These are phyloP conservation scores for Suhomyces wounanorum DNA, from an alignment of 1,139 yeast genomes.

Conservation along the genomic window DNA sequence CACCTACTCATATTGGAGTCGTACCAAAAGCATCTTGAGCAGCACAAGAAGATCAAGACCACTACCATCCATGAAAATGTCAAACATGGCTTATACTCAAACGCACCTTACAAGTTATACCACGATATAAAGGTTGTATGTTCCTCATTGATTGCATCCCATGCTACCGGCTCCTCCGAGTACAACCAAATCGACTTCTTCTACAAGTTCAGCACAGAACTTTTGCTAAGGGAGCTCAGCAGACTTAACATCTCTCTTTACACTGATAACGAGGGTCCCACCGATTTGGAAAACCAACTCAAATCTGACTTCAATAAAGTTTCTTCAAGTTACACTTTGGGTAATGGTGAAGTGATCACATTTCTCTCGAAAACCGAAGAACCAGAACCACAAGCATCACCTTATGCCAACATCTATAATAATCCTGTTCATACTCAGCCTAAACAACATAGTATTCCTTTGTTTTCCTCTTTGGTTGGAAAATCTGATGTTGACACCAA, in stretches of 20 bases:
- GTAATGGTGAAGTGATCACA: constrained; percentile 63
- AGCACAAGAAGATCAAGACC: constrained; percentile 24
- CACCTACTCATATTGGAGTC: constrained; percentile 46
- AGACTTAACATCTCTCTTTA: constrained; percentile 33
- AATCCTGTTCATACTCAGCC: constrained; percentile 24
- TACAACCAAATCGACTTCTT: constrained; percentile 67
- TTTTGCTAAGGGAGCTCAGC: constrained; percentile 69
- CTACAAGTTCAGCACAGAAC: constrained; percentile 69
- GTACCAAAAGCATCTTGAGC: constrained; percentile 32
- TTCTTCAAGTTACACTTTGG: constrained; percentile 55
- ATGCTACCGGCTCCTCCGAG: constrained; percentile 55
- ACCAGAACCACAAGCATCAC: constrained; percentile 19
- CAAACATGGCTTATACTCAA: constrained; percentile 34
- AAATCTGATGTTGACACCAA: constrained; percentile 70
- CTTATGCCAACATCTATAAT: constrained; percentile 23
- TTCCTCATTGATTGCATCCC: constrained; percentile 48
- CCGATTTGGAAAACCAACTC: constrained; percentile 36
- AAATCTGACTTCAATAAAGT: constrained; percentile 66
- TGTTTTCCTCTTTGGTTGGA: constrained; percentile 66
- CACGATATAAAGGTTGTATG: constrained; percentile 76
- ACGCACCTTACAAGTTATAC: constrained; percentile 54
- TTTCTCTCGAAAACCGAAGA: constrained; percentile 40
- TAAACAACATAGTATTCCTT: constrained; percentile 50
- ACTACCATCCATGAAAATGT: constrained; percentile 27
- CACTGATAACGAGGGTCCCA: constrained; percentile 22